phyloP scores from a whole-genome alignment of 352 stramenopile species.

The Globisporangium cystogenes region DNA sequence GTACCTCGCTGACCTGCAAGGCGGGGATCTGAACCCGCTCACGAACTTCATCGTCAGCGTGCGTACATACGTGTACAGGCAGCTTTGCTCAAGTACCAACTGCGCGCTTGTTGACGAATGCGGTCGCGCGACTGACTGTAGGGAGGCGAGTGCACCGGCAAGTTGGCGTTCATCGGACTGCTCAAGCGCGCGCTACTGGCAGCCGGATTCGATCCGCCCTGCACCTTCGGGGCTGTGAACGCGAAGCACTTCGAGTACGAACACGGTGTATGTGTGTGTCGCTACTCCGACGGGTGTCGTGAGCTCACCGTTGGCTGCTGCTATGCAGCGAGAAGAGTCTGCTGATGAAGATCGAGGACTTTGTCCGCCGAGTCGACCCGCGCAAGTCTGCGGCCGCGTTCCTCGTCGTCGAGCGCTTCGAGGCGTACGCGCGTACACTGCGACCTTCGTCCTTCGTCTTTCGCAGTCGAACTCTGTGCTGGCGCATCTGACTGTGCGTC shows the following conservation, averaged over 20 bases:
- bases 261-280: slow-evolving; percentile 1
- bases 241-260: slow-evolving; percentile 31
- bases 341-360: slow-evolving; percentile 27
- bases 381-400: slow-evolving; percentile 22
- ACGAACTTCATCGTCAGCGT: slow-evolving; percentile 74
- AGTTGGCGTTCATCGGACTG: slow-evolving; percentile 41
- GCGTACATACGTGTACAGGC: background rate
- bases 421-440: slow-evolving; percentile 26
- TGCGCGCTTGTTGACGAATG: no score
- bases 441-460: background rate
- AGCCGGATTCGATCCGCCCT: slow-evolving; percentile 14
- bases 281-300: background rate
- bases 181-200: slow-evolving; percentile 24
- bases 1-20: slow-evolving; percentile 19
- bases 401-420: slow-evolving; percentile 53
- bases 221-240: slow-evolving; percentile 29
- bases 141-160: slow-evolving; percentile 44
- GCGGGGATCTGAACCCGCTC: slow-evolving; percentile 3
- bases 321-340: slow-evolving; percentile 40
- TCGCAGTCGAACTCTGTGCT: no score
- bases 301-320: background rate
- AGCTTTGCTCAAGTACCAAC: no score
- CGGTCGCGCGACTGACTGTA: no score
- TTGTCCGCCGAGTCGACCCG: slow-evolving; percentile 18
- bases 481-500: background rate